Evolutionary conservation across 768 basidiomycete species (phyloP), one percentile per base, ranked within the genome.

Genomic region (Leccinum imitatum): DNA sequence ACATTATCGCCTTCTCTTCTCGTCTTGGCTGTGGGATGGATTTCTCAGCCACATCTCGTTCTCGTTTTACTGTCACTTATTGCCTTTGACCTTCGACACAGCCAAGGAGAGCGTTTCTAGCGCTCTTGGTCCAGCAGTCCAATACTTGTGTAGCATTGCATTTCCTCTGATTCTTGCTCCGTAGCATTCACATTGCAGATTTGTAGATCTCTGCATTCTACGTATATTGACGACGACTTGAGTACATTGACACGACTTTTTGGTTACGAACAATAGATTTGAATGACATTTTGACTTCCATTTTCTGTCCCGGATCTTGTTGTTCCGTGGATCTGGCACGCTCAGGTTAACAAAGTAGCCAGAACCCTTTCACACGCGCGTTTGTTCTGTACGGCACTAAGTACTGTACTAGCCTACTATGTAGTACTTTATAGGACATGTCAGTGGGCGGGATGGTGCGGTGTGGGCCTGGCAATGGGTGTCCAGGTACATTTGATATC

Each of bases 61-160:
- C 50, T 27, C 30, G 8, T 15, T 70, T 71, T 63, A 46, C 41
- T 71, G 71, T 68, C 62, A 74, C 74, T 74, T 75, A 74, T 74
- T 64, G 50, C 56, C 70, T 71, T 68, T 71, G 62, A 71, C 72
- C 71, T 75, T 72, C 74, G 71, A 70, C 65, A 65, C 59, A 69
- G 67, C 64, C 69, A 63, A 70, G 72, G 74, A 73, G 73, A 63
- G 66, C 72, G 58, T 66, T 70, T 70, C 65, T 50, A 61, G 60
- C 64, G 64, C 63, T 65, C 59, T 73, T 63, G 69, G 68, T 67
- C 65, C 65, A 66, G 66, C 72, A 66, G 65, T 23, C 23, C 59
- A 41, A 65, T 63, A 47, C 61, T 66, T 63, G 59, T 77, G 73
- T 76, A 75, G 74, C 74, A 77, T 73, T 63, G 69, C 66, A 72